These are phyloP conservation scores for Eucommia ulmoides DNA, from an alignment of 257 asterid genomes.

Conservation along the genomic window DNA sequence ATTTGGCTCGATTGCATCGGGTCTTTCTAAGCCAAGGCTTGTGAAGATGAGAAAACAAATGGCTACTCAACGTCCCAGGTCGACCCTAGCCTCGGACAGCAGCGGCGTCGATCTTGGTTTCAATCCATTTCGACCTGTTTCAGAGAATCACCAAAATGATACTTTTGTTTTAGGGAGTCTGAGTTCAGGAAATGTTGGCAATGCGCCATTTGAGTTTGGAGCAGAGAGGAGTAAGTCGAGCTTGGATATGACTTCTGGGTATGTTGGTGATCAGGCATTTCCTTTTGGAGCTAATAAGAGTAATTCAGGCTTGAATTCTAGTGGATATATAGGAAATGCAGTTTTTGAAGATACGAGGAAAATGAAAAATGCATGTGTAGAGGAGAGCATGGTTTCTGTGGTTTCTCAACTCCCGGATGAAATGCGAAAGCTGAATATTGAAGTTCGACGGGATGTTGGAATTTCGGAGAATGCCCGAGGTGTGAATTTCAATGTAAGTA, in stretches of 20 bases:
- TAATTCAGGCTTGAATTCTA: no score
- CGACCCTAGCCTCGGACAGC: constrained; percentile 2
- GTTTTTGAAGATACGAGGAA: constrained; percentile 14
- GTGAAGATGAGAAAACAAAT: constrained; percentile 52
- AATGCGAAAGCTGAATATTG: constrained; percentile 43
- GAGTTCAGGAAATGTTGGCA: constrained; percentile 16
- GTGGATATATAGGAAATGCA: constrained; percentile 5
- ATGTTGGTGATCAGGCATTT: no score
- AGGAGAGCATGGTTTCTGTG: constrained; percentile 18
- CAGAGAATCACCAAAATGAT: constrained; percentile 15
- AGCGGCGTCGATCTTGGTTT: not conserved
- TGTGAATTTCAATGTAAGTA: constrained; percentile 4
- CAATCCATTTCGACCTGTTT: constrained; percentile 28
- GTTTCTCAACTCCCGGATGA: constrained; percentile 48
- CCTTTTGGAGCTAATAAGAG: constrained; percentile 24
- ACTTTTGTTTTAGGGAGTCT: constrained; percentile 6
- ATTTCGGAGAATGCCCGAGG: constrained; percentile 1
- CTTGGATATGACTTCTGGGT: constrained; percentile 14
- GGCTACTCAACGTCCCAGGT: constrained; percentile 27
- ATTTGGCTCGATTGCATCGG: constrained; percentile 32
- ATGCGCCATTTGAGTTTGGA: constrained; percentile 26
- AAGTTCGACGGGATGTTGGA: constrained; percentile 14
- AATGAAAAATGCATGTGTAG: constrained; percentile 14
- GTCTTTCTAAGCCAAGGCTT: constrained; percentile 44
- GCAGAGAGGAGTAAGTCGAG: constrained; percentile 13